Percentiles rank a stretch among this genome's conserved stretches.
Conservation (phyloP, 495 filamentous ascomycete genomes). For the Penicillium malachiteum region DNA sequence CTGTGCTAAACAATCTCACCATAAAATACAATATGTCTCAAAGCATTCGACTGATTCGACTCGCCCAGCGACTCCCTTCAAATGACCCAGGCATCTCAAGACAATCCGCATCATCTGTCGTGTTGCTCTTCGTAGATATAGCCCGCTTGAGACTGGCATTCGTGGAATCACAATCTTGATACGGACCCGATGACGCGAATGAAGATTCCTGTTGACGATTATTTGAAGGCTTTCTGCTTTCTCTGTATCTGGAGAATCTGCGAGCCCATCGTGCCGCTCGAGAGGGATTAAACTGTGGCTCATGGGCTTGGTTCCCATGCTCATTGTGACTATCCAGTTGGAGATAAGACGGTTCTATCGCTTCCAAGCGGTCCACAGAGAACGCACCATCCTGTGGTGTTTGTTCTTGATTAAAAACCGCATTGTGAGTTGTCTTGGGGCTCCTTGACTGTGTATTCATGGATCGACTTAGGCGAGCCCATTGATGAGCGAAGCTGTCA, state of each 20-base stretch:
- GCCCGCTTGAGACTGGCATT: conserved; percentile 9
- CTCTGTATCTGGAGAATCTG: conserved; percentile 15
- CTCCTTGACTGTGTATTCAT: not conserved
- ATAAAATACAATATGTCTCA: not conserved
- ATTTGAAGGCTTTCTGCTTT: conserved; percentile 13
- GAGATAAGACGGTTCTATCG: conserved; percentile 4
- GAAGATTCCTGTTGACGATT: conserved; percentile 12
- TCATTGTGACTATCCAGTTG: conserved; percentile 1
- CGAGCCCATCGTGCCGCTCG: conserved; percentile 15
- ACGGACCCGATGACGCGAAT: conserved; percentile 10
- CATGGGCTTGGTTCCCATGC: conserved; percentile 9
- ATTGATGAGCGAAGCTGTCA: not conserved
- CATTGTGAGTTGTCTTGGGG: not conserved
- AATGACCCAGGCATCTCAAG: conserved; percentile 30
- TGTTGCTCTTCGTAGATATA: conserved; percentile 15
- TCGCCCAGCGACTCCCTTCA: conserved; percentile 29
- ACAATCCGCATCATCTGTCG: conserved; percentile 27
- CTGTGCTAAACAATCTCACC: not conserved
- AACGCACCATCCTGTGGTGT: not conserved
- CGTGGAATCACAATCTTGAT: conserved; percentile 12
- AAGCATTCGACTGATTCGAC: conserved; percentile 19
- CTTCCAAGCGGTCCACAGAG: not conserved
- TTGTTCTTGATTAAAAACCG: not conserved
- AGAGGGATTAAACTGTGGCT: conserved; percentile 9
- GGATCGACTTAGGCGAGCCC: conserved; percentile 7